These are phyloP conservation scores for Cercis canadensis DNA, from an alignment of 306 rosid genomes.

Conservation along the genomic window DNA sequence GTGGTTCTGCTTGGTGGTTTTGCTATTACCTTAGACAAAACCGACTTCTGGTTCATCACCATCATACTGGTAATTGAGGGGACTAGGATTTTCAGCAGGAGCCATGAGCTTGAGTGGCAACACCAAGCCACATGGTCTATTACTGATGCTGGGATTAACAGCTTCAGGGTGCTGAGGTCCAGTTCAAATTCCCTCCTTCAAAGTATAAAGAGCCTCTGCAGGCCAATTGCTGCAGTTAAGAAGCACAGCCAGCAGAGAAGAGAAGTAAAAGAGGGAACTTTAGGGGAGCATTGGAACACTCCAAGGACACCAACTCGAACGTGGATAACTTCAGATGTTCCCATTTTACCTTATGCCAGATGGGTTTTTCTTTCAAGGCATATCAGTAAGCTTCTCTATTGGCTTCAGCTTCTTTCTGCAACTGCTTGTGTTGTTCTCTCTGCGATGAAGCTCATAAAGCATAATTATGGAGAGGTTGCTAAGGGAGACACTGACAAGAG, in stretches of 20 bases:
- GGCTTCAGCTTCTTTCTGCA: conserved; percentile 96
- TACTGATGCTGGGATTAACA: conserved; percentile 66
- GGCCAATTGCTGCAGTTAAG: conserved; percentile 45
- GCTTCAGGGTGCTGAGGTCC: conserved; percentile 60
- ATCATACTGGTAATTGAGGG: conserved; percentile 86
- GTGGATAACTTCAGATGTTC: conserved; percentile 84
- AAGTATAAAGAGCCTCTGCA: conserved; percentile 48
- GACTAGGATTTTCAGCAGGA: conserved; percentile 87
- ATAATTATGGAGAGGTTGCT: conserved; percentile 69
- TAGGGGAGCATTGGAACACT: conserved; percentile 29
- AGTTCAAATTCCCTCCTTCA: conserved; percentile 51
- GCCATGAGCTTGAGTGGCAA: conserved; percentile 98
- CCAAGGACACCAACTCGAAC: conserved; percentile 64
- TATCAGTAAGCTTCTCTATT: conserved; percentile 81
- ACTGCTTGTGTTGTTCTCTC: conserved; percentile 83
- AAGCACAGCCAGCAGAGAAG: conserved; percentile 36
- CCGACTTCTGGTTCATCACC: conserved; percentile 89
- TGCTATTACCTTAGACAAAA: conserved; percentile 71
- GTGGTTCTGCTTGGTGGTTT: conserved; percentile 94
- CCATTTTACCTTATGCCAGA: conserved; percentile 71
- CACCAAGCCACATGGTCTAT: conserved; percentile 95
- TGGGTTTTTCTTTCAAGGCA: conserved; percentile 75
- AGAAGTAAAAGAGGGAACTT: conserved; percentile 38
- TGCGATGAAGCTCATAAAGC: conserved; percentile 61
- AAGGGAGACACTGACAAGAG: conserved; percentile 85